Evolutionary conservation across 148 eudicot genomes (phyloP), one percentile per base, ranked within the genome.

Genomic region (Drosera capensis): DNA sequence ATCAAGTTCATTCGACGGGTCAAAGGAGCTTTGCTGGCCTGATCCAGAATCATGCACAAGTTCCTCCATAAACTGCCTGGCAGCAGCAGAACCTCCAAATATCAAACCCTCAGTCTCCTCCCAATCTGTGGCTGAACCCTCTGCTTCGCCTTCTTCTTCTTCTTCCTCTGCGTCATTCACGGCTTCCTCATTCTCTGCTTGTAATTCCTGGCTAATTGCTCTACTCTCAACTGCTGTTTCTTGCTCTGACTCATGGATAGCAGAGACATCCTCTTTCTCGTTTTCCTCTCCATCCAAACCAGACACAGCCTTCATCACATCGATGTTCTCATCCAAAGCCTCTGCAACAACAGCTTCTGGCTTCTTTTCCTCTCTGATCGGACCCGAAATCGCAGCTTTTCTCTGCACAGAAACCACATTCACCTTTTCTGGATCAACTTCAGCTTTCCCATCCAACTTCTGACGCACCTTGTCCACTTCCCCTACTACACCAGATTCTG

Each of bases 41-140:
- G 49, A 56, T 60, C 50, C 58, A 1, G 57, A 51, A 25, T 36
- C 82, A 26, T 51, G 64, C 57, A 73, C 87, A 51, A 84, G 56
- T 54, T 78, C 97, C 70, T 90, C 79, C 40, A 73, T 63, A 53
- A 73, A 68, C 50, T 71, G 71, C 54, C 62, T 71, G 17, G 95
- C 79, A 54, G 83, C 75, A 53, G 60, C 68, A 48, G 84, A 77
- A 59, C 68, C 68, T 43, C 77, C 82, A 51, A 74, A 82, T 20
- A 77, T 58, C 64, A 67, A 46, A 23, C 59, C 71, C 52, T 78
- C 92, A 31, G 70, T 66, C 25, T 84, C 95, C 25, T 84, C 95
- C 48, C 57, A 84, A 34, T 80, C 92, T 17, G 84, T 68, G 46
- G 46, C 54, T 15, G 67, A 74, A 24, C 49, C 81, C 45, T 63